phyloP scores from a whole-genome alignment of 805 yeast species.

The Lipomyces orientalis region DNA sequence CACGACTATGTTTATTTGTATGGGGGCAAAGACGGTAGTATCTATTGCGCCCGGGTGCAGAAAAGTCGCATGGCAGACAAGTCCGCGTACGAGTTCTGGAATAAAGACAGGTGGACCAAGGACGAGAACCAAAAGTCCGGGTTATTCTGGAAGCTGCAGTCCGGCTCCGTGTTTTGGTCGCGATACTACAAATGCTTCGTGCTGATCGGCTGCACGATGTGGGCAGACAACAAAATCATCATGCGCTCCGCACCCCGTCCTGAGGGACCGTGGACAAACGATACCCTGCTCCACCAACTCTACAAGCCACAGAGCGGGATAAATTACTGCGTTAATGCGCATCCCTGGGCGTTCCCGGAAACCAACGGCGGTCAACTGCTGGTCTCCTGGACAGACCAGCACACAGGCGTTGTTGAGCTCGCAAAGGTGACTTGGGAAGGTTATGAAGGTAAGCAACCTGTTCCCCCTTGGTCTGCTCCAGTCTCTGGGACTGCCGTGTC shows the following conservation, averaged over 20 bases:
- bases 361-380: conserved; percentile 31
- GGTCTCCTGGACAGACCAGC: conserved; percentile 37
- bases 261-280: conserved; percentile 37
- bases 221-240: conserved; percentile 36
- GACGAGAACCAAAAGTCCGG: conserved; percentile 20
- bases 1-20: conserved; percentile 30
- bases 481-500: not conserved
- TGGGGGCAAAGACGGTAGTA: conserved; percentile 28
- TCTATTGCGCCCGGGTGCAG: conserved; percentile 30
- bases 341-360: conserved; percentile 38
- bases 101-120: conserved; percentile 26
- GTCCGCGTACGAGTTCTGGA: conserved; percentile 30
- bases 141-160: conserved; percentile 35
- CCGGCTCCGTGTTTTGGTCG: conserved; percentile 36
- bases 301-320: conserved; percentile 28
- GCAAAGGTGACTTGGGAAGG: conserved; percentile 37
- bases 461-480: not conserved
- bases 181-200: conserved; percentile 28
- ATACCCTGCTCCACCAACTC: conserved; percentile 26
- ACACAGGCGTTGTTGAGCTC: conserved; percentile 29
- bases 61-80: conserved; percentile 25
- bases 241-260: conserved; percentile 36
- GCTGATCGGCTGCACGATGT: conserved; percentile 32
- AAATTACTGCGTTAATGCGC: conserved; percentile 36
- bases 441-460: conserved; percentile 7